Base-by-base conservation (phyloP, 2,329 filamentous ascomycete genomes). In the Penicillium sp. region DNA sequence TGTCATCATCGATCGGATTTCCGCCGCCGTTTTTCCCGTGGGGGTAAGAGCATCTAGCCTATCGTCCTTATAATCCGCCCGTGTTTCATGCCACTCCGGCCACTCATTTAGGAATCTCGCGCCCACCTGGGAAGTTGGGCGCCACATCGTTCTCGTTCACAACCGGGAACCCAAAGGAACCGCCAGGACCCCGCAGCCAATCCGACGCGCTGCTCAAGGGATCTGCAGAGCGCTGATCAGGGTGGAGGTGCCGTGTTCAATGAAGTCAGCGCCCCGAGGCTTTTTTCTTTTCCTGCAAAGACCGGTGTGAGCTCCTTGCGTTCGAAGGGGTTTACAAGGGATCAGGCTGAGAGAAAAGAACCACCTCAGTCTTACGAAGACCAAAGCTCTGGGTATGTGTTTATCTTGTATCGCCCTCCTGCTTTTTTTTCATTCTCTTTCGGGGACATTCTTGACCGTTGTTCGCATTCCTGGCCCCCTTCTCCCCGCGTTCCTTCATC, bases 191-290 rank as follows among this genome's bases (percentile, higher is more conserved):
- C 30, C 30, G 2, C 42, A 53, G 48, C 60, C 54, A 62, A 61
- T 61, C 60, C 47, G 4, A 51, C 14, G 20, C 44, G n/a, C 45
- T n/a, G 36, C 39, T 46, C 30, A 35, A 30, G 30, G 8, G 61
- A 63, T 63, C 59, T 59, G 55, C 61, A 47, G 42, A 35, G 45
- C 44, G 57, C 55, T 57, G 60, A 63, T 62, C 61, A 61, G 44
- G 48, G 56, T 53, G 53, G 53, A 56, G 48, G 52, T 51, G 41
- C 51, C 53, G 58, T 57, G 58, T 57, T 51, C 55, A 54, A 57
- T 63, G 61, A 63, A 62, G 53, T 62, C 59, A 56, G 51, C 59
- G 42, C 49, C 53, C 56, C 51, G 44, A 56, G 51, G 50, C 54
- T 53, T 61, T 54, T 52, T 54, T 55, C 53, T 50, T 45, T 45